These are phyloP conservation scores for Antarctomyces pellizariae DNA, from an alignment of 495 filamentous ascomycete genomes.

Conservation along the genomic window DNA sequence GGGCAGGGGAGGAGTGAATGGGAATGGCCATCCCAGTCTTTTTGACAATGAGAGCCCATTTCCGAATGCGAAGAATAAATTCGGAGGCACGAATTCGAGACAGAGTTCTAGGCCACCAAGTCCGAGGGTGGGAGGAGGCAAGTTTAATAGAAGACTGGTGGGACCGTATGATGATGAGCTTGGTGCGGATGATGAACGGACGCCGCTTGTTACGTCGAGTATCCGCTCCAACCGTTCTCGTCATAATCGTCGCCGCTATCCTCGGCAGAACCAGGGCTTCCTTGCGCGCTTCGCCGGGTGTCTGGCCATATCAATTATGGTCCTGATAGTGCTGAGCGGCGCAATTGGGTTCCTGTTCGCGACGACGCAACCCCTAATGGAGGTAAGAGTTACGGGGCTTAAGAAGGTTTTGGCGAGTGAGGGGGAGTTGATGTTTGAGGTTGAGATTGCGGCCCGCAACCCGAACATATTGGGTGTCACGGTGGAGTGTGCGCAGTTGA, in stretches of 20 bases:
- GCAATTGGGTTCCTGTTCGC: conserved; percentile 71
- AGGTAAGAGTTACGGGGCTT: conserved; percentile 53
- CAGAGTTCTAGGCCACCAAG: conserved; percentile 41
- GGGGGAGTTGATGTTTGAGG: conserved; percentile 86
- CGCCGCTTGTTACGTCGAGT: conserved; percentile 40
- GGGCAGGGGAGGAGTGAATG: conserved; percentile 32
- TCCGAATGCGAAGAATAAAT: conserved; percentile 18
- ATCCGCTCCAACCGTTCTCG: conserved; percentile 32
- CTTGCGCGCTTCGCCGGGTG: conserved; percentile 61
- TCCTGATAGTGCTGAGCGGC: conserved; percentile 54
- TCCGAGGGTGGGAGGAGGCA: conserved; percentile 19
- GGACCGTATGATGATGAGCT: conserved; percentile 26
- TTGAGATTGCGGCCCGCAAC: conserved; percentile 71
- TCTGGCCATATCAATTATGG: conserved; percentile 45
- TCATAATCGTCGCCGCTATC: conserved; percentile 42
- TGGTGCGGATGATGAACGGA: conserved; percentile 76
- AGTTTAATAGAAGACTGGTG: conserved; percentile 24
- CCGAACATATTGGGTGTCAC: conserved; percentile 75
- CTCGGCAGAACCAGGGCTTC: conserved; percentile 32
- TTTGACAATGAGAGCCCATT: conserved; percentile 61
- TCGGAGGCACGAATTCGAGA: conserved; percentile 17
- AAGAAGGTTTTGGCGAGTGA: conserved; percentile 80
- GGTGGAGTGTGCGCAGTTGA: conserved; percentile 63
- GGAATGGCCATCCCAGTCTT: conserved; percentile 44
- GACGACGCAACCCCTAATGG: conserved; percentile 65